These are phyloP conservation scores for Atalantia buxifolia DNA, from an alignment of 345 rosid genomes.

Conservation along the genomic window DNA sequence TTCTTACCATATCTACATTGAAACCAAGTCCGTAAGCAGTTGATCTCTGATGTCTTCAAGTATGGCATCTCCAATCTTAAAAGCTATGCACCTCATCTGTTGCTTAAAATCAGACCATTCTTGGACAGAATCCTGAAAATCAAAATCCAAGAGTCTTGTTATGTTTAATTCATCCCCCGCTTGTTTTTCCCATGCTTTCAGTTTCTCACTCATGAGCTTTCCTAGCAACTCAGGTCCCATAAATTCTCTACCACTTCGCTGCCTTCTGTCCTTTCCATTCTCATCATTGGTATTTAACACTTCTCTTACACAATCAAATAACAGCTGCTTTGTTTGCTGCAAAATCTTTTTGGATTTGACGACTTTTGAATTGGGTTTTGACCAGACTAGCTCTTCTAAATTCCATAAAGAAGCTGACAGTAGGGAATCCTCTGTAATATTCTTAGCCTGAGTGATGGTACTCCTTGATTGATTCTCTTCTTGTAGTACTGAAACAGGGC, in stretches of 20 bases:
- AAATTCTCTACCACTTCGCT: neutral
- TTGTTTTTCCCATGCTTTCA: constrained; percentile 25
- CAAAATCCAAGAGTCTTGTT: constrained; percentile 18
- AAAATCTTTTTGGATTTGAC: constrained; percentile 28
- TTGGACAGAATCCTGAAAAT: constrained; percentile 22
- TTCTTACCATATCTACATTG: neutral
- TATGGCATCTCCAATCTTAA: constrained; percentile 40
- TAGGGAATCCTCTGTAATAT: constrained; percentile 29
- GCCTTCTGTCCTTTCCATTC: constrained; percentile 12
- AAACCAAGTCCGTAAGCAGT: constrained; percentile 26
- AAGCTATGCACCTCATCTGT: constrained; percentile 22
- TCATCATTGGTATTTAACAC: constrained; percentile 23
- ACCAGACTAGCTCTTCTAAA: constrained; percentile 20
- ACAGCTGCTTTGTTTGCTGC: constrained; percentile 44
- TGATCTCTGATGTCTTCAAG: constrained; percentile 31
- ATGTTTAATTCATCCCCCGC: constrained; percentile 24
- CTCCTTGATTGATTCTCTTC: constrained; percentile 17
- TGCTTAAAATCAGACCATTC: constrained; percentile 32
- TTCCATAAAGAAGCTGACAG: constrained; percentile 39
- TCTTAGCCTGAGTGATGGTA: constrained; percentile 9
- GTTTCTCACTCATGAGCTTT: constrained; percentile 29
- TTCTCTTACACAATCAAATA: constrained; percentile 49
- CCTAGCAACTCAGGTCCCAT: constrained; percentile 29
- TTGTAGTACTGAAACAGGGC: constrained; percentile 27
- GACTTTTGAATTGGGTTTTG: constrained; percentile 4